Conservation (phyloP, 176 grass and related monocot species). For the Sorghum bicolor region Sorghum_bicolor_NCBIv3 NC_012874.2:63404001-63404500, state of each 20-base stretch:
- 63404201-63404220: conserved; percentile 63
- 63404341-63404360: neutral
- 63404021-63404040: conserved; percentile 72
- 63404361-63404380: neutral
- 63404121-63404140: neutral
- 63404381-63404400: neutral
- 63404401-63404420: neutral
- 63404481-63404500: neutral
- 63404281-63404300: neutral
- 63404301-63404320: neutral
- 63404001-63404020: conserved; percentile 66
- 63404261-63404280: neutral
- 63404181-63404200: conserved; percentile 54
- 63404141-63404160: conserved; percentile 15
- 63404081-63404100: neutral
- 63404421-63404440: neutral
- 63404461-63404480: neutral
- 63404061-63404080: conserved; percentile 56
- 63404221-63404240: conserved; percentile 81
- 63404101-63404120: neutral
- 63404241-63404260: conserved; percentile 41
- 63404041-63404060: conserved; percentile 83
- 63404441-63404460: neutral
- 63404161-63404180: conserved; percentile 33
- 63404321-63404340: neutral